phyloP scores from a whole-genome alignment of 805 yeast genomes.

The Candida chilensis region DNA sequence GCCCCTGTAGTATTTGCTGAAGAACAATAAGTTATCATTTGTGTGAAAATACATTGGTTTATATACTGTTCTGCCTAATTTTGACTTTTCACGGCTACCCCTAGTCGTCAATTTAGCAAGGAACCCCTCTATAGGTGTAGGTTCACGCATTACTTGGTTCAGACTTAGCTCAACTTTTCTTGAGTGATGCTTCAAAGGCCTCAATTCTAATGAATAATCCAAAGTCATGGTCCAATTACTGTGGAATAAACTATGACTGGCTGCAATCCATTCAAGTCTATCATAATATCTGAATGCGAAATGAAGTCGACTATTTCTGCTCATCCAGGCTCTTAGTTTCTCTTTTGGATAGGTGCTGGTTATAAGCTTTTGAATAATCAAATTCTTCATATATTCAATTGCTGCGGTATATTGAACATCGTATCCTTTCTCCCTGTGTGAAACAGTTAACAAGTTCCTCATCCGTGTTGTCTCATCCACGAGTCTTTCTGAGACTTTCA shows the following conservation, averaged over 20 bases:
- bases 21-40: slow-evolving; percentile 51
- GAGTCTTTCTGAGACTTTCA: slow-evolving; percentile 5
- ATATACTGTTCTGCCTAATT: slow-evolving; percentile 30
- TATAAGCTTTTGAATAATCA: slow-evolving; percentile 21
- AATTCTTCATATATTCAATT: slow-evolving; percentile 27
- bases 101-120: slow-evolving; percentile 46
- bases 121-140: slow-evolving; percentile 78
- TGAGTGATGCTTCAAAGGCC: slow-evolving; percentile 35
- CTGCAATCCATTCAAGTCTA: slow-evolving; percentile 61
- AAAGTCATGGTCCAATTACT: slow-evolving; percentile 31
- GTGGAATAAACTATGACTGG: slow-evolving; percentile 28
- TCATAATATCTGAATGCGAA: slow-evolving; percentile 64
- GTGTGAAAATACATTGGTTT: slow-evolving; percentile 58
- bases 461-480: not conserved
- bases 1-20: slow-evolving; percentile 43
- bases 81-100: slow-evolving; percentile 27
- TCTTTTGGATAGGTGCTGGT: slow-evolving; percentile 2
- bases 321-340: slow-evolving; percentile 9
- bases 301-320: slow-evolving; percentile 26
- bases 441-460: not conserved
- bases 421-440: slow-evolving; percentile 10
- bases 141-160: slow-evolving; percentile 38
- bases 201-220: slow-evolving; percentile 52
- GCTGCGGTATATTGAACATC: slow-evolving; percentile 10
- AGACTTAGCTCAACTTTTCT: slow-evolving; percentile 9